Evolutionary conservation across 305 asterid species (phyloP).

Genomic region (Fraxinus sp.): DNA sequence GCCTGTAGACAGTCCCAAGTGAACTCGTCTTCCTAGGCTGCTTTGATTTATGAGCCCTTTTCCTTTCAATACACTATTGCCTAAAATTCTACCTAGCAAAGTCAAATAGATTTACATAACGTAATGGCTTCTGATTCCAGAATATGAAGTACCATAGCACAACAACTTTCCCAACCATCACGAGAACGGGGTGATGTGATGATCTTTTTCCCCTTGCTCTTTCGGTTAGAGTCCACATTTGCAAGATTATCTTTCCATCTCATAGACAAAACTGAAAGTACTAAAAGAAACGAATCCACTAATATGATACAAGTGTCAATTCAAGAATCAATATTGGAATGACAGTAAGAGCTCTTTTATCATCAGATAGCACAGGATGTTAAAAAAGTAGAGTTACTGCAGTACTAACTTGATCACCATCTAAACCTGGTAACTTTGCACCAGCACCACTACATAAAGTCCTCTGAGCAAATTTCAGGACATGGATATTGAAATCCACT

Average conservation of each 20-base stretch:
- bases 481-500: slow-evolving; percentile 30
- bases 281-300: not conserved
- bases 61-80: slow-evolving; percentile 6
- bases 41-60: slow-evolving; percentile 8
- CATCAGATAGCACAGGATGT: not conserved
- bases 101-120: slow-evolving; percentile 12
- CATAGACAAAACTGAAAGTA: not conserved
- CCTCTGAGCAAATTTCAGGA: slow-evolving; percentile 47
- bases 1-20: not conserved
- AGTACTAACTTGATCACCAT: slow-evolving; percentile 37
- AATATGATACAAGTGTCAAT: not conserved
- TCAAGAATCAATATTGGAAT: not conserved
- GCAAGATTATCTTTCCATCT: not conserved
- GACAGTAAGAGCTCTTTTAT: slow-evolving; percentile 2
- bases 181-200: not conserved
- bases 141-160: slow-evolving; percentile 8
- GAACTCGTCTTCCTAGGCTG: slow-evolving; percentile 1
- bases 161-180: slow-evolving; percentile 3
- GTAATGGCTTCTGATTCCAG: slow-evolving; percentile 3
- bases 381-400: slow-evolving; percentile 11
- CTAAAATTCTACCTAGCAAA: not conserved
- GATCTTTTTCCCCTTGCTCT: not conserved
- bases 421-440: slow-evolving; percentile 37
- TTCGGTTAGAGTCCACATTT: slow-evolving; percentile 1
- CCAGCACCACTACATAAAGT: slow-evolving; percentile 49